Conservation (phyloP, 805 yeast genomes). For the Metschnikowia proteae region DNA sequence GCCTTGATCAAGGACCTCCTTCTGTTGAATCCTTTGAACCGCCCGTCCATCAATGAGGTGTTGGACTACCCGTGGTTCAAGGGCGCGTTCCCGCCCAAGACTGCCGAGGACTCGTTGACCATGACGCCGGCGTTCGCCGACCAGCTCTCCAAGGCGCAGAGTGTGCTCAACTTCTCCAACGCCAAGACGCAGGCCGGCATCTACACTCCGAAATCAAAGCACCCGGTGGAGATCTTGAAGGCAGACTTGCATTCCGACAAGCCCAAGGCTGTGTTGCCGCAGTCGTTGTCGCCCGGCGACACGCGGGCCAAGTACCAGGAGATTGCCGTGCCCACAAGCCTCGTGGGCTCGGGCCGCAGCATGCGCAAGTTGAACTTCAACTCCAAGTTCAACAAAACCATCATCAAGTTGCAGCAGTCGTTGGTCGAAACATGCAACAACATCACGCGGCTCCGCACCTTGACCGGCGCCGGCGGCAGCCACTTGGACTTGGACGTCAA, state of each 20-base stretch:
- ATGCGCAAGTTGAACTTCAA: slow-evolving; percentile 38
- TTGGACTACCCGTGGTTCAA: slow-evolving; percentile 83
- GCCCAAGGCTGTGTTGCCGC: slow-evolving; percentile 71
- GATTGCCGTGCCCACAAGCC: slow-evolving; percentile 39
- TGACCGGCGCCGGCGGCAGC: slow-evolving; percentile 25
- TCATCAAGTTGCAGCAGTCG: slow-evolving; percentile 33
- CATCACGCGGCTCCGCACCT: slow-evolving; percentile 42
- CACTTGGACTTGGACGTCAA: slow-evolving; percentile 24
- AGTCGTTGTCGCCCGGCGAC: slow-evolving; percentile 88
- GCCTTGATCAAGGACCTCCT: slow-evolving; percentile 68
- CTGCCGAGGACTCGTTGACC: slow-evolving; percentile 60
- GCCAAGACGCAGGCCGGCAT: slow-evolving; percentile 66
- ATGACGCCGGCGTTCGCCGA: slow-evolving; percentile 56
- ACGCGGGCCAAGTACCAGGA: slow-evolving; percentile 84
- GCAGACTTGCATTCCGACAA: slow-evolving; percentile 67
- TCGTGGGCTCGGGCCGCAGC: slow-evolving; percentile 25
- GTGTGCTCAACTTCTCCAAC: slow-evolving; percentile 61
- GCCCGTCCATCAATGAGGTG: slow-evolving; percentile 80
- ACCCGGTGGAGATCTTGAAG: slow-evolving; percentile 66
- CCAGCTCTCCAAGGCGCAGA: slow-evolving; percentile 52
- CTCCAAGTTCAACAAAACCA: slow-evolving; percentile 36
- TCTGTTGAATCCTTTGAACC: slow-evolving; percentile 68
- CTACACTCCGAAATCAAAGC: slow-evolving; percentile 47
- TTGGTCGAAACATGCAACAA: slow-evolving; percentile 36
- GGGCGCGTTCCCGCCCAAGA: slow-evolving; percentile 74